Conservation (phyloP, 139 green algal species). For the Coelastrella sp. region DNA sequence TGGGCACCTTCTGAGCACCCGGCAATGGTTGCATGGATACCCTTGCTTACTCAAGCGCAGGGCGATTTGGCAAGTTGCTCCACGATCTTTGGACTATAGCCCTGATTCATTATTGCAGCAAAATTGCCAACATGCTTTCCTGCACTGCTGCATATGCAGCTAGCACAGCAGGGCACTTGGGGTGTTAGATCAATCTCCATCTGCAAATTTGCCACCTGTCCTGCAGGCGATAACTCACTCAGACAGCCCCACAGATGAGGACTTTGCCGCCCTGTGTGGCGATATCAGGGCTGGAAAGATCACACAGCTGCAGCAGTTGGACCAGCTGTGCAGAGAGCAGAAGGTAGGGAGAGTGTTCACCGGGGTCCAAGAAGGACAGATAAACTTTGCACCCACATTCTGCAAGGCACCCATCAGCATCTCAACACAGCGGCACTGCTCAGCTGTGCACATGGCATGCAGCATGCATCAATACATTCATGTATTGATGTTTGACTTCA, state of each 20-base stretch:
- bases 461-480: no score
- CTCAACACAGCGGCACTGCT: no score
- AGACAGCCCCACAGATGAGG: slow-evolving; percentile 53
- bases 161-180: background rate
- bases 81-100: no score
- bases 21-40: background rate
- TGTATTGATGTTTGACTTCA: no score
- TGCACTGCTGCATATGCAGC: no score
- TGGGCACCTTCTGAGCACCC: background rate
- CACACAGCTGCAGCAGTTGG: slow-evolving; percentile 43
- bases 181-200: background rate
- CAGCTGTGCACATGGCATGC: no score
- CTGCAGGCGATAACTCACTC: slow-evolving; percentile 48
- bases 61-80: no score
- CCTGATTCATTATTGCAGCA: no score
- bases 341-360: slow-evolving; percentile 59
- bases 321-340: slow-evolving; percentile 66
- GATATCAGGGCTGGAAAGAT: slow-evolving; percentile 23
- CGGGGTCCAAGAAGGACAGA: slow-evolving; percentile 68
- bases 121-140: no score
- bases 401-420: no score
- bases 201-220: background rate
- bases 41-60: background rate
- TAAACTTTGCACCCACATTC: slow-evolving; percentile 75
- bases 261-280: slow-evolving; percentile 57